Conservation (phyloP, 306 rosid species). For the Acacia acuminata region DNA sequence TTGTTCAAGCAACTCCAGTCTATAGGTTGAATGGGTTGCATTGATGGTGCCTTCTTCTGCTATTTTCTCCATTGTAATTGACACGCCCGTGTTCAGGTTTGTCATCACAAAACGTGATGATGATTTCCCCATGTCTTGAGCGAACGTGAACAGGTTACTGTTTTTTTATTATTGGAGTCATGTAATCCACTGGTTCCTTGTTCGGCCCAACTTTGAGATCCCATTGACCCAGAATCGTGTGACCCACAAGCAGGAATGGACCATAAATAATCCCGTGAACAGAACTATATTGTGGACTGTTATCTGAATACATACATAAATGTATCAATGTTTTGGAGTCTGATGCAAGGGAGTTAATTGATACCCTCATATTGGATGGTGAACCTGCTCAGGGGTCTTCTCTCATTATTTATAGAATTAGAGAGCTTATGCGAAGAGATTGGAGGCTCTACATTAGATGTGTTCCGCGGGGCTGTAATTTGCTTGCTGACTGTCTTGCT, state of each 20-base stretch:
- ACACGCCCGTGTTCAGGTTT: slow-evolving; percentile 38
- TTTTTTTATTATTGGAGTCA: slow-evolving; percentile 46
- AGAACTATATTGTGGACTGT: slow-evolving; percentile 42
- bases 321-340: not conserved
- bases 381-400: too few species aligned
- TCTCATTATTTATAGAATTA: too few species aligned
- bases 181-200: slow-evolving; percentile 33
- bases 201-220: slow-evolving; percentile 39
- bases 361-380: too few species aligned
- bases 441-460: too few species aligned
- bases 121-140: slow-evolving; percentile 28
- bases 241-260: slow-evolving; percentile 55
- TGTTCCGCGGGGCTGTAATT: too few species aligned
- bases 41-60: not conserved
- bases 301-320: slow-evolving; percentile 55
- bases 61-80: slow-evolving; percentile 36
- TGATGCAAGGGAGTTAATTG: too few species aligned
- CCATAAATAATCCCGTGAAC: slow-evolving; percentile 59
- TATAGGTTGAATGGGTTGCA: slow-evolving; percentile 47
- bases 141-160: slow-evolving; percentile 38
- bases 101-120: slow-evolving; percentile 30
- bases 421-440: too few species aligned
- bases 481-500: too few species aligned
- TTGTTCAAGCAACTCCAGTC: slow-evolving; percentile 36
- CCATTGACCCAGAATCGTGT: slow-evolving; percentile 42